These are phyloP conservation scores for Tilletiaria anomala DNA, from an alignment of 1,284 basidiomycete species.

Conservation along the genomic window DNA sequence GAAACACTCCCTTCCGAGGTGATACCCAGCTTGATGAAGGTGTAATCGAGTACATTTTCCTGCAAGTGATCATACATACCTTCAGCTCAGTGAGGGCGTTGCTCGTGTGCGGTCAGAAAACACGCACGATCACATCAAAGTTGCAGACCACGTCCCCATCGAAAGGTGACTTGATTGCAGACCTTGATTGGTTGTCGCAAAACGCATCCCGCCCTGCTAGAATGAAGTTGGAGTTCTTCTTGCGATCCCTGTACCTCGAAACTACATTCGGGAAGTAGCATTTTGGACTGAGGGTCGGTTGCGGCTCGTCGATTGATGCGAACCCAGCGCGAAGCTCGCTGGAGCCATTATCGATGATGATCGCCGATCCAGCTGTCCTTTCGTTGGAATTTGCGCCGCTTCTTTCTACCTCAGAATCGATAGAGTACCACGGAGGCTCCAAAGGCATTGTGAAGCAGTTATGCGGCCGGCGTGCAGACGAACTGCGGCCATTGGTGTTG, in stretches of 20 bases:
- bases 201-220: conserved; percentile 33
- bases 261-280: conserved; percentile 30
- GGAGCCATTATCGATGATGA: conserved; percentile 88
- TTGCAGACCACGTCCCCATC: conserved; percentile 34
- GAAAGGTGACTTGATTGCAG: conserved; percentile 25
- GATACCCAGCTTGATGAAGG: conserved; percentile 73
- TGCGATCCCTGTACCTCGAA: conserved; percentile 30
- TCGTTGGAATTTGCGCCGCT: not conserved
- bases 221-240: conserved; percentile 20
- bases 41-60: conserved; percentile 89
- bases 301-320: conserved; percentile 39
- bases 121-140: conserved; percentile 34
- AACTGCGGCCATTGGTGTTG: too few species aligned
- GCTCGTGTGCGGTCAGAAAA: too few species aligned
- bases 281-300: conserved; percentile 17
- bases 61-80: too few species aligned
- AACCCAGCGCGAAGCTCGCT: conserved; percentile 82
- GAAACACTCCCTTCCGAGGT: conserved; percentile 54
- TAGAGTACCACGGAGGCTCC: too few species aligned
- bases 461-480: too few species aligned
- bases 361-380: conserved; percentile 36
- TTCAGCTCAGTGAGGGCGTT: too few species aligned
- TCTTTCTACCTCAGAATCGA: too few species aligned
- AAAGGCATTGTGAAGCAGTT: too few species aligned
- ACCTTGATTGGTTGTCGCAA: conserved; percentile 23